Conservation (phyloP, 352 stramenopile species). For the Saprolegnia parasitica region DNA sequence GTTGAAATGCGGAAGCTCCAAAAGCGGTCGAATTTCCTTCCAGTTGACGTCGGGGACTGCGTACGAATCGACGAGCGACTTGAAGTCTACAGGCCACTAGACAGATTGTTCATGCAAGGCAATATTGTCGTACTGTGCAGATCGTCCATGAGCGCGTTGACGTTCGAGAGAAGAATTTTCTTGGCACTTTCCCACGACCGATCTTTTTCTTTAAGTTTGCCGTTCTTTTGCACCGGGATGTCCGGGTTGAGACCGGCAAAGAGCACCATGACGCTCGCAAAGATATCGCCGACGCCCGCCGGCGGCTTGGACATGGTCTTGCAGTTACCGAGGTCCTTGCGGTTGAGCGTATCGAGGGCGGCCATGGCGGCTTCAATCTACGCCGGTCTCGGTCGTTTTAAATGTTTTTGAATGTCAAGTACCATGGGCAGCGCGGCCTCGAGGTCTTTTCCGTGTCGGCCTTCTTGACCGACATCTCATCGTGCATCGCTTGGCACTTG, state of each 20-base stretch:
- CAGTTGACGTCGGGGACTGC: constrained; percentile 71
- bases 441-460: constrained; percentile 73
- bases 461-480: constrained; percentile 89
- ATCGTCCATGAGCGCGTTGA: constrained; percentile 91
- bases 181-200: constrained; percentile 90
- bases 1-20: constrained; percentile 73
- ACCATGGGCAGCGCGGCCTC: constrained; percentile 66
- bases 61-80: constrained; percentile 56
- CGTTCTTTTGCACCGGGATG: constrained; percentile 86
- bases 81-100: constrained; percentile 39
- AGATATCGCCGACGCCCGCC: constrained; percentile 82
- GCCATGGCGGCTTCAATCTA: constrained; percentile 80
- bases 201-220: constrained; percentile 93
- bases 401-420: not conserved
- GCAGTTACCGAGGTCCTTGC: constrained; percentile 85
- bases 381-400: not conserved
- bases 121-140: constrained; percentile 46
- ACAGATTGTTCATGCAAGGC: not conserved
- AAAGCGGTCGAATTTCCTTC: constrained; percentile 75
- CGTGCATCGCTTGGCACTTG: constrained; percentile 88
- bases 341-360: constrained; percentile 86
- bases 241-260: constrained; percentile 70
- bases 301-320: constrained; percentile 92
- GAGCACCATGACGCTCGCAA: constrained; percentile 68
- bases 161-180: constrained; percentile 88